These are phyloP conservation scores for Colletotrichum liriopes DNA, from an alignment of 2,329 filamentous ascomycete genomes.

Conservation along the genomic window DNA sequence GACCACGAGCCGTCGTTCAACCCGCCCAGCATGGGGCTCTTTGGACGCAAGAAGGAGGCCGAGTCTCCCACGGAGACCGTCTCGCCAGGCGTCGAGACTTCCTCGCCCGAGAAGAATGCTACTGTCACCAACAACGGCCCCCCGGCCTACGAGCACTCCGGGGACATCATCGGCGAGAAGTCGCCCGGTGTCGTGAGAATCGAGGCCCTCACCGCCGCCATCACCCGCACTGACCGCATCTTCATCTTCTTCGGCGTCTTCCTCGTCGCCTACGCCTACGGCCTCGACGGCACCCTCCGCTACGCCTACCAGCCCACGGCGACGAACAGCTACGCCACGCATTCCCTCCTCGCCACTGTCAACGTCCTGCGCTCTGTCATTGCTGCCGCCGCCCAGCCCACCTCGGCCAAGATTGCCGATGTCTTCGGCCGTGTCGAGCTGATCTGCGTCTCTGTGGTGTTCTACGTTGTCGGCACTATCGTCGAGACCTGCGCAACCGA, in stretches of 20 bases:
- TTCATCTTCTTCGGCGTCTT: conserved; percentile 75
- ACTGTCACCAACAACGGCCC: not conserved
- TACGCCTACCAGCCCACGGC: conserved; percentile 71
- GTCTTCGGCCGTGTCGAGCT: conserved; percentile 76
- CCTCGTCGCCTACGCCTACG: conserved; percentile 75
- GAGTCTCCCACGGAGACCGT: conserved; percentile 15
- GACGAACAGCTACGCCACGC: conserved; percentile 63
- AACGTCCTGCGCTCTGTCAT: conserved; percentile 72
- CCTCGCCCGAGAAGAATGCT: conserved; percentile 21
- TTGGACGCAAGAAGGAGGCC: conserved; percentile 27
- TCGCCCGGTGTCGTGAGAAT: conserved; percentile 73
- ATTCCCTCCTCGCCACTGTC: conserved; percentile 72
- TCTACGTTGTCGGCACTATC: conserved; percentile 72
- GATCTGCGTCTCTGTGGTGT: conserved; percentile 71
- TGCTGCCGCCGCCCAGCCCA: conserved; percentile 71
- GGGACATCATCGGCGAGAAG: conserved; percentile 49
- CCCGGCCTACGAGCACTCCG: not conserved
- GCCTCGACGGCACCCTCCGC: conserved; percentile 71
- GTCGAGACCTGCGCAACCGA: conserved; percentile 67
- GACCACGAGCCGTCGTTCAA: not conserved
- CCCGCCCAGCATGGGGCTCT: conserved; percentile 16
- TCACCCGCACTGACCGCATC: conserved; percentile 67
- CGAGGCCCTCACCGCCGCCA: conserved; percentile 68
- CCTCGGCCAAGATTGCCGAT: conserved; percentile 73
- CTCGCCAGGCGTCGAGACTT: not conserved